phyloP scores from a whole-genome alignment of 2,329 filamentous ascomycete genomes.

The Microsporum audouinii region DNA sequence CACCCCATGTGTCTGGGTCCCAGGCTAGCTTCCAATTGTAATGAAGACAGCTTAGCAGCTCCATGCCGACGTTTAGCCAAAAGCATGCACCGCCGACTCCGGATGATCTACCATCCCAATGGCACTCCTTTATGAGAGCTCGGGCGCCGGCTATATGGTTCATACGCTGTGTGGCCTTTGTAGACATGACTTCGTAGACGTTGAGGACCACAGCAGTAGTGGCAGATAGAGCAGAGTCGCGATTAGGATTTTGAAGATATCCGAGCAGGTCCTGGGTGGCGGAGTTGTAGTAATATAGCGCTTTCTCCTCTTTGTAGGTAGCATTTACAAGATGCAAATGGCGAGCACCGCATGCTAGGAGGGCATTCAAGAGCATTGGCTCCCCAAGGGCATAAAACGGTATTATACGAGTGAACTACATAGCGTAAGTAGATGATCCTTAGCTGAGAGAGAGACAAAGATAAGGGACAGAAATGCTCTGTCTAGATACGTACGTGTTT shows the following conservation, averaged over 20 bases:
- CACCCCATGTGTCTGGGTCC: slow-evolving; percentile 81
- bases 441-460: not conserved
- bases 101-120: slow-evolving; percentile 68
- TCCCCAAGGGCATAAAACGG: slow-evolving; percentile 72
- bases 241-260: slow-evolving; percentile 69
- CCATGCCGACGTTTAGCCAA: slow-evolving; percentile 86
- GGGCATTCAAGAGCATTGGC: slow-evolving; percentile 78
- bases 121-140: slow-evolving; percentile 77
- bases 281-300: slow-evolving; percentile 71
- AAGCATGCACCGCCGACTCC: slow-evolving; percentile 83
- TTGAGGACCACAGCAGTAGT: slow-evolving; percentile 80
- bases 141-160: slow-evolving; percentile 78
- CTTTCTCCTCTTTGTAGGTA: slow-evolving; percentile 63
- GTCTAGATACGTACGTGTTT: slow-evolving; percentile 50
- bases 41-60: slow-evolving; percentile 75
- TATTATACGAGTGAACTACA: slow-evolving; percentile 64
- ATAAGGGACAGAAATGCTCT: not conserved
- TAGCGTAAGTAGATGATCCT: slow-evolving; percentile 3
- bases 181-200: slow-evolving; percentile 87
- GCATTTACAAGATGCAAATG: slow-evolving; percentile 63
- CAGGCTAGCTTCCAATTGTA: slow-evolving; percentile 80
- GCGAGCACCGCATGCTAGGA: slow-evolving; percentile 76
- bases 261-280: slow-evolving; percentile 68
- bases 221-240: slow-evolving; percentile 73
- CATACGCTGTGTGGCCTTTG: slow-evolving; percentile 67